Conservation (phyloP, 164 flowering plant species). For the Annona cherimola region DNA sequence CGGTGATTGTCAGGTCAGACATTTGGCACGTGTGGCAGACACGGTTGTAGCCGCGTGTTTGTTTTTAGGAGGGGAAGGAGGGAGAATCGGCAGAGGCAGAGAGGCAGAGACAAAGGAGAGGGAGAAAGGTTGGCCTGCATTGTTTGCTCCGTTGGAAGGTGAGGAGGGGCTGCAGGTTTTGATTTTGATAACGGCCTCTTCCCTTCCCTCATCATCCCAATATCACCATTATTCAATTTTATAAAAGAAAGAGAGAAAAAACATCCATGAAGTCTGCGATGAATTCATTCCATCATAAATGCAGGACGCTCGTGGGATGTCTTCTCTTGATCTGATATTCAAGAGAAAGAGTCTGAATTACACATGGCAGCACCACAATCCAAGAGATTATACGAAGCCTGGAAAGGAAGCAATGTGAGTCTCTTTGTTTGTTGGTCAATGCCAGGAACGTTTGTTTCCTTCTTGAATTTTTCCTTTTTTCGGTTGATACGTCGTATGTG, state of each 20-base stretch:
- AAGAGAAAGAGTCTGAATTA: background rate
- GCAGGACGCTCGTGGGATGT: background rate
- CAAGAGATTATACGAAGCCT: background rate
- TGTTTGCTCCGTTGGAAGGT: constrained; percentile 1
- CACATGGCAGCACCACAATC: background rate
- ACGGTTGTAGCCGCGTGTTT: background rate
- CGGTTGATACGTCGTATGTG: too few species aligned
- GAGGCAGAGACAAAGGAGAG: background rate
- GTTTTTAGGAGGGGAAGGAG: background rate
- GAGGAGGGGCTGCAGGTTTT: constrained; percentile 1
- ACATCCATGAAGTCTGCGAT: background rate
- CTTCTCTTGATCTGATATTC: background rate
- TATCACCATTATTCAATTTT: background rate
- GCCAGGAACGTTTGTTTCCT: background rate
- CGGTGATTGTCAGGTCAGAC: too few species aligned
- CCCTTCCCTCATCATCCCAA: constrained; percentile 2
- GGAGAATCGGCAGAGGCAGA: background rate
- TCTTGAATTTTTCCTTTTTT: background rate
- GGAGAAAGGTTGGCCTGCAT: too few species aligned
- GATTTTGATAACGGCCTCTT: background rate
- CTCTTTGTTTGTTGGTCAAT: background rate
- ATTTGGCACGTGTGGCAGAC: background rate
- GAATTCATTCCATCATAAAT: background rate
- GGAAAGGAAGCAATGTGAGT: constrained; percentile 7
- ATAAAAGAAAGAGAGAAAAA: background rate